Evolutionary conservation across 352 stramenopile genomes (phyloP), one percentile per base, ranked within the genome.

Genomic region (Globisporangium acanthophoron): DNA sequence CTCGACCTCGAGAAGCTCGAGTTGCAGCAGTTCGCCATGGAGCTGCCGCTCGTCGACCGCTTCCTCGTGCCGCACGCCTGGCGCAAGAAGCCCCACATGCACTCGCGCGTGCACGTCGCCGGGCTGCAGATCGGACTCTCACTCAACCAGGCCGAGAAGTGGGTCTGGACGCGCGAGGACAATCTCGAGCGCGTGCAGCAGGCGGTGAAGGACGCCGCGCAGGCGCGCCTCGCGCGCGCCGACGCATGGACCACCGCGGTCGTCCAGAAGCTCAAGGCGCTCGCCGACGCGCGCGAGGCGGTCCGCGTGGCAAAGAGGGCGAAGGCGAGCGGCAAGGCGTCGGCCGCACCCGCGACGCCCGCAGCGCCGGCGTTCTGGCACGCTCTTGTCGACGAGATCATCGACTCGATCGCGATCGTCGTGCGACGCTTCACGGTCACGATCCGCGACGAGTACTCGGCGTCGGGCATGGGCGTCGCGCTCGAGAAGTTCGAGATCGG

Each of bases 331-430:
- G 24, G 29, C 6, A 53, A 46, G 6, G 41, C 46, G 8, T 9
- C 50, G 1, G 9, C n/a, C 1, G 53, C 62, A 16, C 46, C 62
- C 4, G 43, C 45, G 16, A 55, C 60, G 9, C 33, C 56, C 2
- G 8, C 44, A 0, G 37, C 58, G 50, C 67, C 81, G 52, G 70
- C 73, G 48, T 73, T 78, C 50, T 90, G 80, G 80, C 78, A 91
- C 31, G 21, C 61, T 41, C 66, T 73, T 27, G 52, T 90, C 43
- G 84, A 93, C 68, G 62, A 77, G 43, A 56, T 90, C 51, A 65
- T 93, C 48, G 81, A 93, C 52, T 89, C 81, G 50, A 87, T 92
- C 52, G 69, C 70, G 31, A 78, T 90, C 41, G 61, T 68, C 9
- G 54, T 90, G 58, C 53, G 71, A 16, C 59, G 59, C 7, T 74